Conservation (phyloP, 805 yeast genomes). For the Cyberlindnera maritima region DNA sequence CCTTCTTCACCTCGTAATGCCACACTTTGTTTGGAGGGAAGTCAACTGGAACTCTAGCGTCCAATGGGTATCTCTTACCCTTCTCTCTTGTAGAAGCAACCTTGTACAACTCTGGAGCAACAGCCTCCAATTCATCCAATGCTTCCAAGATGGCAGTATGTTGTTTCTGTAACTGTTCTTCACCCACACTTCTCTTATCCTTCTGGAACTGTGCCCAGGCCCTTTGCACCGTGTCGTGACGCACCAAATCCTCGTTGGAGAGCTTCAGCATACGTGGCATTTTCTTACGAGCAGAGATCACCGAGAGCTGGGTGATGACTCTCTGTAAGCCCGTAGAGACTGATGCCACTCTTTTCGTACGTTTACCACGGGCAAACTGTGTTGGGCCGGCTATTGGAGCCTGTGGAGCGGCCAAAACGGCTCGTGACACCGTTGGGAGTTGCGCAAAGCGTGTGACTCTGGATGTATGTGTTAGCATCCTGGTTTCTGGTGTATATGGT, state of each 20-base stretch:
- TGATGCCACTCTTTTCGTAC: constrained; percentile 40
- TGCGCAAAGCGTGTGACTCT: constrained; percentile 1
- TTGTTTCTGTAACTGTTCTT: constrained; percentile 52
- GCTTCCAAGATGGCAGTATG: constrained; percentile 66
- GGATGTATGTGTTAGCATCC: constrained; percentile 2
- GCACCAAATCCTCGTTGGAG: constrained; percentile 75
- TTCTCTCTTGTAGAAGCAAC: constrained; percentile 58
- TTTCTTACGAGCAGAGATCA: constrained; percentile 81
- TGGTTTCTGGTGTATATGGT: not conserved
- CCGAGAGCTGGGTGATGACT: constrained; percentile 59
- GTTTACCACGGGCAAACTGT: constrained; percentile 45
- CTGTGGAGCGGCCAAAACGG: constrained; percentile 3
- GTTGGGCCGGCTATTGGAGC: constrained; percentile 5
- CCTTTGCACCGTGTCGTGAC: constrained; percentile 75
- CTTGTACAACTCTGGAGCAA: constrained; percentile 54
- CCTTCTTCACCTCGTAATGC: constrained; percentile 53
- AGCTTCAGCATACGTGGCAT: constrained; percentile 80
- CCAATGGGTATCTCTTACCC: constrained; percentile 70
- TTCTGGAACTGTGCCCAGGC: constrained; percentile 76
- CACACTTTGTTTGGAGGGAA: constrained; percentile 81
- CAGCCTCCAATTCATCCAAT: constrained; percentile 59
- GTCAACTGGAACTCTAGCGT: constrained; percentile 84
- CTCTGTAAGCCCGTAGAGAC: constrained; percentile 48
- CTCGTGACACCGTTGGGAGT: constrained; percentile 10
- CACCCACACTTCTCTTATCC: constrained; percentile 42